Conservation (phyloP, 108 stramenopile species). For the Fistulifera pelliculosa region DNA sequence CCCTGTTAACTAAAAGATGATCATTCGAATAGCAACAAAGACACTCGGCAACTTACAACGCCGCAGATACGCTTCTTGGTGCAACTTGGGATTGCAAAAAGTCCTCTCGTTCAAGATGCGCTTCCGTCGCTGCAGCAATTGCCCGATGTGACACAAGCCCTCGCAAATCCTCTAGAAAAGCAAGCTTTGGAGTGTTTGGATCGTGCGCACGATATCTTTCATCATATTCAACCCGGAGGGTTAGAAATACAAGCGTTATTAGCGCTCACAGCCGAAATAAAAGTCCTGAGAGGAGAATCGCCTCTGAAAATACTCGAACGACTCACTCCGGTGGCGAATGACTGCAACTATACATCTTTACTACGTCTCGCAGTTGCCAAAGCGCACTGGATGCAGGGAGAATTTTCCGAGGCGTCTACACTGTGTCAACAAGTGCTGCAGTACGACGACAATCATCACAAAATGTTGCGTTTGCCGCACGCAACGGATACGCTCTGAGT, state of each 20-base stretch:
- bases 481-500: constrained; percentile 33
- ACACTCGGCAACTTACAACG: too few relatives aligned
- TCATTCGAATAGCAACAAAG: too few relatives aligned
- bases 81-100: constrained; percentile 16
- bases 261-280: constrained; percentile 34
- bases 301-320: constrained; percentile 3
- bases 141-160: constrained; percentile 29
- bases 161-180: neutral
- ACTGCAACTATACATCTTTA: constrained; percentile 7
- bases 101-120: constrained; percentile 1
- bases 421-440: constrained; percentile 22
- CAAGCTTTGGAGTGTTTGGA: constrained; percentile 36
- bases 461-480: constrained; percentile 26
- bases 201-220: constrained; percentile 50
- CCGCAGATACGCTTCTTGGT: too few relatives aligned
- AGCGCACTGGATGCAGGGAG: constrained; percentile 25
- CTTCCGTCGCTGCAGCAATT: constrained; percentile 29
- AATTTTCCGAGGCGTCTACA: constrained; percentile 14
- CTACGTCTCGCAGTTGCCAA: constrained; percentile 29
- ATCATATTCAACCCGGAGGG: constrained; percentile 26
- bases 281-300: constrained; percentile 22
- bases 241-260: constrained; percentile 25
- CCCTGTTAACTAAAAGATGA: too few relatives aligned
- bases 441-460: constrained; percentile 19
- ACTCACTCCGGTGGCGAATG: too few relatives aligned